Conservation (phyloP, 1,284 basidiomycete genomes). For the Puccinia brachypodii region DNA sequence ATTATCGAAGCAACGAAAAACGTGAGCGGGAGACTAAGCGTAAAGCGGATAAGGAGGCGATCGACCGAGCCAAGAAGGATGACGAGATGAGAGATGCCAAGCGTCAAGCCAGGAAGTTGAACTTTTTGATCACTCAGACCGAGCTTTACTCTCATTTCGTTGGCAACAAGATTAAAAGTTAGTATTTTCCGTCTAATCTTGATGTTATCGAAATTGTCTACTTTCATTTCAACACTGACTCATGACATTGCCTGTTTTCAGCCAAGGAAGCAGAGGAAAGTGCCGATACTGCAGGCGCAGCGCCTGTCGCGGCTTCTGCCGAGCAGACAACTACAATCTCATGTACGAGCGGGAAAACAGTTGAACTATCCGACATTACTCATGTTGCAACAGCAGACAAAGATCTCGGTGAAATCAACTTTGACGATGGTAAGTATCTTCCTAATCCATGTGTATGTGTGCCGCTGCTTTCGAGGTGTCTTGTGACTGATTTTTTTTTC, state of each 20-base stretch:
- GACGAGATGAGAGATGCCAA: slow-evolving; percentile 96
- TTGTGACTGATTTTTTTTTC: not conserved
- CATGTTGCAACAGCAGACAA: slow-evolving; percentile 63
- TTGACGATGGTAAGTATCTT: slow-evolving; percentile 73
- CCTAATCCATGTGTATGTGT: not conserved
- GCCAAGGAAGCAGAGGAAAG: slow-evolving; percentile 83
- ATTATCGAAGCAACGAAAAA: slow-evolving; percentile 98
- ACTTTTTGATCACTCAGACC: slow-evolving; percentile 98
- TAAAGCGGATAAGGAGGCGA: slow-evolving; percentile 89
- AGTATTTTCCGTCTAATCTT: slow-evolving; percentile 55
- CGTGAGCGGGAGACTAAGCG: slow-evolving; percentile 80
- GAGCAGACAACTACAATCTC: slow-evolving; percentile 57
- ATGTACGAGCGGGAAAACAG: slow-evolving; percentile 50
- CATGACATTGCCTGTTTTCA: slow-evolving; percentile 55
- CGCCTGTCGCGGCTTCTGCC: slow-evolving; percentile 53
- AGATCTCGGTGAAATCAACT: slow-evolving; percentile 77
- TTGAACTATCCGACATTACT: slow-evolving; percentile 65
- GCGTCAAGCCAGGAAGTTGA: slow-evolving; percentile 91
- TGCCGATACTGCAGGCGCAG: slow-evolving; percentile 61
- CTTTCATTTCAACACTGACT: slow-evolving; percentile 46
- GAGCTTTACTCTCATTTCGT: slow-evolving; percentile 99
- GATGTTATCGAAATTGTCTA: slow-evolving; percentile 28
- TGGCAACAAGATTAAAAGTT: slow-evolving; percentile 95
- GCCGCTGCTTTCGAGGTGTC: slow-evolving; percentile 13
- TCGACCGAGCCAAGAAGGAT: slow-evolving; percentile 84